Percentiles rank a stretch among this genome's conserved stretches.
Conservation (phyloP, 305 asterid species). For the Fraxinus paxiana region DNA sequence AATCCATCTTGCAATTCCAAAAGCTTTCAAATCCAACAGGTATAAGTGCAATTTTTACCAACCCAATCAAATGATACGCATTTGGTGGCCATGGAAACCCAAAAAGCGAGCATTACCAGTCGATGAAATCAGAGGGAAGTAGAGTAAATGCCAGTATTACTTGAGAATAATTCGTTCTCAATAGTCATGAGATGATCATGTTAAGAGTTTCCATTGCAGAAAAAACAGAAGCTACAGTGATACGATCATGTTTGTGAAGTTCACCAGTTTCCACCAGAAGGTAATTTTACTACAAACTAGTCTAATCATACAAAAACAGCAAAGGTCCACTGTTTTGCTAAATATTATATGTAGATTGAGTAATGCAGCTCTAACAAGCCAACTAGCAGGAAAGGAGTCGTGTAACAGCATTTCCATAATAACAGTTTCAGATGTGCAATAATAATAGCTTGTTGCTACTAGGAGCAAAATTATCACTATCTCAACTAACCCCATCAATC, state of each 20-base stretch:
- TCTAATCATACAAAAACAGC: conserved; percentile 2
- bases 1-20: not conserved
- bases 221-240: not conserved
- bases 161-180: not conserved
- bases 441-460: not conserved
- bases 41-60: not conserved
- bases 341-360: not conserved
- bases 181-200: not conserved
- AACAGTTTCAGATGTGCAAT: conserved; percentile 5
- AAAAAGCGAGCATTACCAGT: not conserved
- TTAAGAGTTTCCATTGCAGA: not conserved
- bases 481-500: not conserved
- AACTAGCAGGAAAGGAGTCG: not conserved
- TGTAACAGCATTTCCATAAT: not conserved
- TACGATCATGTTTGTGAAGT: not conserved
- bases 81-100: not conserved
- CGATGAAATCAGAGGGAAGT: not conserved
- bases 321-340: not conserved
- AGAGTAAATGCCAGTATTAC: not conserved
- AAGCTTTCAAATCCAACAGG: not conserved
- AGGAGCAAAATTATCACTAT: not conserved
- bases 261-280: not conserved
- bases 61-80: not conserved
- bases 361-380: not conserved
- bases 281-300: not conserved